Conservation (phyloP, 2,329 filamentous ascomycete genomes). For the Sclerotinia trifoliorum region DNA sequence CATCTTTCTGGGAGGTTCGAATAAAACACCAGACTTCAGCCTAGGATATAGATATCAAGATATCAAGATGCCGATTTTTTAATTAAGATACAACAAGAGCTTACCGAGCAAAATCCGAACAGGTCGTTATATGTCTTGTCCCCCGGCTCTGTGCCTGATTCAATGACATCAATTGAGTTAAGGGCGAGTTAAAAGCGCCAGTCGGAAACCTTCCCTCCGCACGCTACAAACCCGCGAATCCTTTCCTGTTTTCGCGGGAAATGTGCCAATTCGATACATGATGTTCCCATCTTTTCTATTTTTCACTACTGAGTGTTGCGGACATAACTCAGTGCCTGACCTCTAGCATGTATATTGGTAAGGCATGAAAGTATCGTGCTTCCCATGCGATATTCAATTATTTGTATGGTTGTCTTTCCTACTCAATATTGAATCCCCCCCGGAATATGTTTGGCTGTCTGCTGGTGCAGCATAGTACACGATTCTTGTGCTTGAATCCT, state of each 20-base stretch:
- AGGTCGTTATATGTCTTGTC: background rate
- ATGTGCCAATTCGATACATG: background rate
- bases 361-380: background rate
- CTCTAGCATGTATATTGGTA: background rate
- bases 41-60: too few species aligned
- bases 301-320: background rate
- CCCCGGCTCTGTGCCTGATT: background rate
- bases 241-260: background rate
- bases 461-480: background rate
- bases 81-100: too few species aligned
- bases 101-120: too few species aligned
- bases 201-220: background rate
- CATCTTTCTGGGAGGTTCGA: too few species aligned
- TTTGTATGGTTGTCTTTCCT: background rate
- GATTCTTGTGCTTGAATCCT: background rate
- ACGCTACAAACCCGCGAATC: background rate
- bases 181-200: background rate
- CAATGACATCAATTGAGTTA: background rate
- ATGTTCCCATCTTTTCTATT: background rate
- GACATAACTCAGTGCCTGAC: background rate
- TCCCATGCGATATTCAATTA: background rate
- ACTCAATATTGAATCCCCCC: background rate
- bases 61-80: too few species aligned
- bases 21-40: too few species aligned
- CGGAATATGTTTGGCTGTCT: background rate